These are phyloP conservation scores for Colletotrichum somersetense DNA, from an alignment of 2,329 filamentous ascomycete species.

Conservation along the genomic window DNA sequence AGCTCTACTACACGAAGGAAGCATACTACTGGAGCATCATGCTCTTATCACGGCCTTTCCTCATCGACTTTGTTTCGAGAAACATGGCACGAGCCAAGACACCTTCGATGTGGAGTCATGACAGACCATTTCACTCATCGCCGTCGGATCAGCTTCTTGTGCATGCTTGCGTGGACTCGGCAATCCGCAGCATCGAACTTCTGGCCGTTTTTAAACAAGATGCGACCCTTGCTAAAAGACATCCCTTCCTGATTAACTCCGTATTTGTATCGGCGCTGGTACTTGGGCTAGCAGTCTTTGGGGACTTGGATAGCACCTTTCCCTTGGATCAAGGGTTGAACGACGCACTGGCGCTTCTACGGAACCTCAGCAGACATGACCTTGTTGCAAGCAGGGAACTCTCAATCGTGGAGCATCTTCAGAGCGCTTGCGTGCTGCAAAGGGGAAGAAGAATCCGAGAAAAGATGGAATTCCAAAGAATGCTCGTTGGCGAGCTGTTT, in stretches of 20 bases:
- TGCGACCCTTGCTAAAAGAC: slow-evolving; percentile 53
- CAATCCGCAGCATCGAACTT: slow-evolving; percentile 53
- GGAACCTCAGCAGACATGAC: slow-evolving; percentile 45
- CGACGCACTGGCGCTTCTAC: slow-evolving; percentile 44
- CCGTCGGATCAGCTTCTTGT: slow-evolving; percentile 46
- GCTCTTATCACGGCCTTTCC: slow-evolving; percentile 52
- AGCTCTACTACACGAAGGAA: slow-evolving; percentile 51
- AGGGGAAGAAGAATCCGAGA: slow-evolving; percentile 42
- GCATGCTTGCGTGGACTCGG: slow-evolving; percentile 52
- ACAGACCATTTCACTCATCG: slow-evolving; percentile 9
- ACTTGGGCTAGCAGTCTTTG: slow-evolving; percentile 59
- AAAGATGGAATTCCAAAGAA: slow-evolving; percentile 45
- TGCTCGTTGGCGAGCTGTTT: slow-evolving; percentile 45
- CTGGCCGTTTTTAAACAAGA: slow-evolving; percentile 52
- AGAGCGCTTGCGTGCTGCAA: slow-evolving; percentile 45
- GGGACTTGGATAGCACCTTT: slow-evolving; percentile 55
- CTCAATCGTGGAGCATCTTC: slow-evolving; percentile 45
- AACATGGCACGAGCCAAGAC: slow-evolving; percentile 26
- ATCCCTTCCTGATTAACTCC: slow-evolving; percentile 61
- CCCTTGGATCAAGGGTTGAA: slow-evolving; percentile 48
- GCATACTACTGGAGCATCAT: slow-evolving; percentile 56
- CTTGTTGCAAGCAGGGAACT: slow-evolving; percentile 44
- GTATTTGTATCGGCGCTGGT: slow-evolving; percentile 60
- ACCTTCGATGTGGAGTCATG: not conserved
- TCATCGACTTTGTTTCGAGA: slow-evolving; percentile 48